Base-by-base conservation (phyloP, 129 eudicot species). In the Arctium lappa region DNA sequence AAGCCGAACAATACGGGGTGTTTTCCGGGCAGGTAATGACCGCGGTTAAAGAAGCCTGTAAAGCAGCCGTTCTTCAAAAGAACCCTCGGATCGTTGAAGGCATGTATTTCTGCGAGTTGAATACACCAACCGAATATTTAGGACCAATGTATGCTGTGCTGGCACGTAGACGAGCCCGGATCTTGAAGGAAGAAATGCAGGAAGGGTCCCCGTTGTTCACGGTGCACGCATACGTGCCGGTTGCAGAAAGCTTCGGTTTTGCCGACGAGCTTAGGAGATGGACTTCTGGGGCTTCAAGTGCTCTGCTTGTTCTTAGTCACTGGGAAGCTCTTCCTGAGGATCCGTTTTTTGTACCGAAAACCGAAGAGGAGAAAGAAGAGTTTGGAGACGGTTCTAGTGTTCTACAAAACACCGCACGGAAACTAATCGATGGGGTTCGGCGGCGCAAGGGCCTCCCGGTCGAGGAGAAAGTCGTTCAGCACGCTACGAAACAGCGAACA, bases 21-120 rank as follows among this genome's bases (percentile, higher is more conserved):
- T 93, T 93, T 80, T 80, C 94, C 1, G 99, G 99, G 31, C 99
- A 95, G 81, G 99, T 95, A 27, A 93, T 95, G 99, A 89, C 97
- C 12, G 91, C 92, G 62, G 99, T 95, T 34, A 95, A 93, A 88
- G 99, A 95, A 69, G 98, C 98, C 36, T 93, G 97, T 77, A 91
- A 91, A 79, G 90, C 94, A 6, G 94, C 94, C n/a, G 86, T 93
- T 15, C 94, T 93, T 53, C 91, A 95, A 73, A 90, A 79, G 73
- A 95, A 90, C 71, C 99, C 99, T n/a, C 82, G 97, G 65, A 91
- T 95, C 5, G 99, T 89, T 4, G 99, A 95, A 84, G 95, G 90
- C 10, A 81, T 91, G 95, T 95, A 93, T 85, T 95, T 95, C 50
- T 93, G 98, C 73, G 99, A 95, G 74, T 37, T 95, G 77, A 93